A percentile compares a stretch with the other conserved stretches of the same genome.
Evolutionary conservation across 192 early-diverging fungal genomes (phyloP).

Genomic region (Coemansia sp.): DNA sequence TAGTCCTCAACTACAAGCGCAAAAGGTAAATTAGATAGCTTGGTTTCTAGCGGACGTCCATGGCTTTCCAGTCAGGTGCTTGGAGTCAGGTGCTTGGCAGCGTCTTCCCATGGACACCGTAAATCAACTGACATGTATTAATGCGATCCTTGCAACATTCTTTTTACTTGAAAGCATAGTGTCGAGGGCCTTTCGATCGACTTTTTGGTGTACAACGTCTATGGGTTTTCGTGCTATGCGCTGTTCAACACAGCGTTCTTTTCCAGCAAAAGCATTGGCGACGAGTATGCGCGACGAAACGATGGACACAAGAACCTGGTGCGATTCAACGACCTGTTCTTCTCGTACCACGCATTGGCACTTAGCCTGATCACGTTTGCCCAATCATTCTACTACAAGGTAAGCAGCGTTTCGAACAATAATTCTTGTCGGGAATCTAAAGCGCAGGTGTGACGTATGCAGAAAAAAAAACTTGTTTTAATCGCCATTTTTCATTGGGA

Average conservation of each 20-base stretch:
- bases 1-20: slow-evolving; percentile 71
- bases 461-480: neutral
- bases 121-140: too few species aligned
- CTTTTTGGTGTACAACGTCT: slow-evolving; percentile 82
- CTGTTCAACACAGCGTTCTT: slow-evolving; percentile 79
- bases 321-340: slow-evolving; percentile 81
- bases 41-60: too few species aligned
- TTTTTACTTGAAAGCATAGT: too few species aligned
- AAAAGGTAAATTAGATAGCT: slow-evolving; percentile 53
- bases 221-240: slow-evolving; percentile 85
- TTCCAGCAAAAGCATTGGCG: slow-evolving; percentile 59
- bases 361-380: slow-evolving; percentile 59
- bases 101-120: too few species aligned
- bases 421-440: too few species aligned
- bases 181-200: slow-evolving; percentile 88
- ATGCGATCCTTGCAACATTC: too few species aligned
- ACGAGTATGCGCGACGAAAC: slow-evolving; percentile 71
- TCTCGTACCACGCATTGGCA: slow-evolving; percentile 79
- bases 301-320: slow-evolving; percentile 68
- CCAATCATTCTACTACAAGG: slow-evolving; percentile 70
- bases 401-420: slow-evolving; percentile 33
- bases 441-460: too few species aligned
- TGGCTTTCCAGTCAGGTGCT: too few species aligned
- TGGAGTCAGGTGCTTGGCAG: too few species aligned
- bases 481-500: neutral